Base-by-base conservation (phyloP, 176 grass and related monocot genomes). In the Musa acuminata region DNA sequence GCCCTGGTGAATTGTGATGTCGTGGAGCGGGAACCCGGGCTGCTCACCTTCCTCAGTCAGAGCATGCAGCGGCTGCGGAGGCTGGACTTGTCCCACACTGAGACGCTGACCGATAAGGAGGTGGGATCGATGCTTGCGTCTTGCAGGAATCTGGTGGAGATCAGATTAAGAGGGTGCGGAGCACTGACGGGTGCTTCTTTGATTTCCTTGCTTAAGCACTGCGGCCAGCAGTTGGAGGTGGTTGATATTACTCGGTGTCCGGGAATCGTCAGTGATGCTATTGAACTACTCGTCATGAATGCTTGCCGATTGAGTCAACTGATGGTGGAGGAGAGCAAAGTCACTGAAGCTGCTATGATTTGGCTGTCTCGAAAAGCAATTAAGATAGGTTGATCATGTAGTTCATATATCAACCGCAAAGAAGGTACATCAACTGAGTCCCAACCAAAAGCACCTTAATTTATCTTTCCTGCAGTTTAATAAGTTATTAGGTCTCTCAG, bases 1-100 rank as follows among this genome's bases (percentile, higher is more conserved):
- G 90, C 94, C 21, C 71, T 98, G 20, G 94, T 98, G 59, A 93
- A 89, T 52, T 93, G 90, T 11, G 94, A 98, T 13, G 90, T 89
- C 0, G 86, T 98, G 19, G 94, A 93, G 69, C 84, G 83, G 49
- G 94, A 98, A 67, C 82, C 90, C 0, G 90, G 90, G 11, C 3
- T 98, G 72, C 86, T 93, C 52, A 91, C 83, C 11, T 98, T 98
- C 75, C 88, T 98, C 74, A 80, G 75, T 59, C 94, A 98, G 73
- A 98, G 80, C 77, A 93, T 98, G 94, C 81, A 60, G 21, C 83
- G 73, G 4, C 88, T 98, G 35, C 82, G 73, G 14, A 71, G 82
- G 23, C 75, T 98, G 29, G 84, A 98, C 52, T 64, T 93, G 75
- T 98, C 94, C 3, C 89, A 98, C 80, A 98, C 93, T 16, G 87